Base-by-base conservation (phyloP, 768 basidiomycete species). In the Pleurotus djamor region DNA sequence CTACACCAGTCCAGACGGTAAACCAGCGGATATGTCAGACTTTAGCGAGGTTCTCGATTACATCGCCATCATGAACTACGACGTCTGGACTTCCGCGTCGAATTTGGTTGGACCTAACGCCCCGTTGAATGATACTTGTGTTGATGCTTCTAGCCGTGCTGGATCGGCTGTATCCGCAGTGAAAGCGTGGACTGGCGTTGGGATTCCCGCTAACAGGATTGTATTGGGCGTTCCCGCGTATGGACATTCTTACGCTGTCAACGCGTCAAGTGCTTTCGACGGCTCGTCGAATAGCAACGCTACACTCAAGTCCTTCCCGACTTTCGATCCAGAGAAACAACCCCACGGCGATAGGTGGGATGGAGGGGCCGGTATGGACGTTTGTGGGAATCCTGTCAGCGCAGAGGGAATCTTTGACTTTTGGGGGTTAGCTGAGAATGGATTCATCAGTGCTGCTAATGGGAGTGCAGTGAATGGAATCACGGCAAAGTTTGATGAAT, bases 171-270 rank as follows among this genome's bases (percentile, higher is more conserved):
- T 80, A 21, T 86, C 87, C 5, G 87, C 91, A 4, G 81, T 98
- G 47, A 68, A 76, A 7, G 81, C 84, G 2, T 97, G 95, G 96
- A 83, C 79, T 0, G 64, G 67, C 0, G 94, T 94, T 41, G 91
- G 91, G 9, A 87, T 98, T 73, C 89, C 94, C 14, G 72, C 79
- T 6, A 72, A 79, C 63, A 70, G 78, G 74, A 87, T 96, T 59
- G 84, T 94, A 33, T 83, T 98, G 5, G 96, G 94, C 56, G 86
- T 96, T 0, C 84, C 94, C 10, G 76, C 88, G 14, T 96, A 93
- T 72, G 92, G 92, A 0, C 93, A 93, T 72, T 85, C 91, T 17
- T 95, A 78, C 78, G 78, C 83, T 41, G 66, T 77, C 6, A 48
- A 68, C 4, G 61, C 65, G 13, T 64, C 60, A 16, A 63, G 72